Conservation (phyloP, 1,284 basidiomycete species). For the Pisolithus thermaeus region DNA sequence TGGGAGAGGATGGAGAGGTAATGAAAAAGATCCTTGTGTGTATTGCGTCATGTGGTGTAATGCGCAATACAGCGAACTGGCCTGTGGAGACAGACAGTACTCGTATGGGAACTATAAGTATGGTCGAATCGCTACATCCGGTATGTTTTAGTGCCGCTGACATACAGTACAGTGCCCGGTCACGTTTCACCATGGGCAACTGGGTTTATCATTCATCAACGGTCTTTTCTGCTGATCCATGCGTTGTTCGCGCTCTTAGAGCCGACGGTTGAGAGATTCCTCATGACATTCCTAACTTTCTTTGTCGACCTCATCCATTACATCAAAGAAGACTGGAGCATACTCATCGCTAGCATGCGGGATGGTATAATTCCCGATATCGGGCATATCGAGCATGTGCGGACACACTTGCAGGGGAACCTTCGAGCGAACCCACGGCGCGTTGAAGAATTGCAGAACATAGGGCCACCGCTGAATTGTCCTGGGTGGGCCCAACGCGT, state of each 20-base stretch:
- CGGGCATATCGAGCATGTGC: slow-evolving; percentile 8
- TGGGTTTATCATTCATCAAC: slow-evolving; percentile 8
- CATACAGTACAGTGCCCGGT: slow-evolving; percentile 7
- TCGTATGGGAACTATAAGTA: slow-evolving; percentile 5
- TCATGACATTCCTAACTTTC: neutral
- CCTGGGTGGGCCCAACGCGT: slow-evolving; percentile 10
- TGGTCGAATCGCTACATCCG: neutral
- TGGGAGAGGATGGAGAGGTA: slow-evolving; percentile 9
- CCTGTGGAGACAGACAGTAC: slow-evolving; percentile 11
- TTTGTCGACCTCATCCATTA: slow-evolving; percentile 13
- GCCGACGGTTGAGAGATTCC: slow-evolving; percentile 5
- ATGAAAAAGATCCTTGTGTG: slow-evolving; percentile 10
- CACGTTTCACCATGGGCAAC: slow-evolving; percentile 15
- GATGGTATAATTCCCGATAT: slow-evolving; percentile 16
- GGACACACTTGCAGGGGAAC: slow-evolving; percentile 10
- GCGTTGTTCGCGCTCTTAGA: slow-evolving; percentile 15
- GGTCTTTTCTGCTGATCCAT: slow-evolving; percentile 18
- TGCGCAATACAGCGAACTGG: slow-evolving; percentile 8
- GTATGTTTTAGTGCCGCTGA: neutral
- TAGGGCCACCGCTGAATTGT: slow-evolving; percentile 11
- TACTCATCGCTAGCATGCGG: slow-evolving; percentile 11
- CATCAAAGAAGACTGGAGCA: slow-evolving; percentile 18
- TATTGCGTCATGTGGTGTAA: neutral
- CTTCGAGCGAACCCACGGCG: slow-evolving; percentile 7
- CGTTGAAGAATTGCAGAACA: slow-evolving; percentile 9